Base-by-base conservation (phyloP, 2,329 filamentous ascomycete species). In the Hymenoscyphus linearis region DNA sequence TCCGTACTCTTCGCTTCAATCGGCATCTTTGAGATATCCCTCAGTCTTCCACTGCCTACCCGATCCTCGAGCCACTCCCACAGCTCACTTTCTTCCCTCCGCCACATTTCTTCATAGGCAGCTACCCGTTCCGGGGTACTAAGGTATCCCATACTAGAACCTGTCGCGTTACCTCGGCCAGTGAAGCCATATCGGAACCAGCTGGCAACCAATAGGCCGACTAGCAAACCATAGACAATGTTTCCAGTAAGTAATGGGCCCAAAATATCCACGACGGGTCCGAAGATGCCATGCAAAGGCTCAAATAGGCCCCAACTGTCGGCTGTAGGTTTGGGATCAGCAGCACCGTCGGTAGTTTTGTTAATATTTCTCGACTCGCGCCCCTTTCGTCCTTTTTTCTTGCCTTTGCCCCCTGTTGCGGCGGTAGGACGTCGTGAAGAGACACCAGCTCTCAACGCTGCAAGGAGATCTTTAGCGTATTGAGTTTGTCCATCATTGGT, bases 31-130 rank as follows among this genome's bases (percentile, higher is more conserved):
- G 63, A 61, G 7, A 68, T 62, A 84, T 59, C 84, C 80, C 22
- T 91, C 90, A 77, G 96, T 85, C 72, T 95, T 78, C 2, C 91
- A 89, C 93, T 93, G 2, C 68, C 70, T 3, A 71, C 68, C 26
- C 71, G 65, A 54, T 70, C 72, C 56, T 69, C 69, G 3, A 70
- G 64, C 74, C 70, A 73, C 58, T 70, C 64, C 67, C 74, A 74
- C 0, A 74, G 62, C 54, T 75, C 72, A 53, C 71, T 74, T 40
- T 74, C 73, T 63, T 75, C 74, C 58, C 68, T 64, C 57, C 70
- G 66, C 68, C 72, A 99, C 71, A 98, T 89, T 75, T 96, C 90
- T 67, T 98, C 93, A 73, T 97, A 98, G 0, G 90, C 91, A 2
- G 88, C 86, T 16, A 92, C 77, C 5, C 92, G 84, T 60, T 93